Conservation (phyloP, 1,139 yeast genomes). For the Taphrina deformans region DNA sequence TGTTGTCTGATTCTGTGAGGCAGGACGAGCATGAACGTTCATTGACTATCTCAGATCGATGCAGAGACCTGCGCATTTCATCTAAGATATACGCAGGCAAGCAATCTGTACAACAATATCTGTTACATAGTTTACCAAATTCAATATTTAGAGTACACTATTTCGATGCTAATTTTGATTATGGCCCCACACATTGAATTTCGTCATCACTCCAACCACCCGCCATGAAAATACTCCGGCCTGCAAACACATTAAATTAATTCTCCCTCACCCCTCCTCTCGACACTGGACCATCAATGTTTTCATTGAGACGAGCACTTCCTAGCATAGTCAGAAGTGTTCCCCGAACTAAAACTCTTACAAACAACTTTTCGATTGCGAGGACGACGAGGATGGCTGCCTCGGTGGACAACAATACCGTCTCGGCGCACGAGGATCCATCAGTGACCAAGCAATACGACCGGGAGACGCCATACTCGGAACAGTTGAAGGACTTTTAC, state of each 20-base stretch:
- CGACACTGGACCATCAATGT: too few species aligned
- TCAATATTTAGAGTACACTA: too few species aligned
- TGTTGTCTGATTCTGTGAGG: background rate
- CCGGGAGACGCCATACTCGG: conserved; percentile 19
- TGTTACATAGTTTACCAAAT: too few species aligned
- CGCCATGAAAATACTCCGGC: background rate
- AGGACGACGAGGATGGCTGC: background rate
- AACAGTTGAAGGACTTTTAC: conserved; percentile 26
- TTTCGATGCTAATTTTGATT: background rate
- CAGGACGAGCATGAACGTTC: too few species aligned
- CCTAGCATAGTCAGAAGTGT: background rate
- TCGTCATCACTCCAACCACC: background rate
- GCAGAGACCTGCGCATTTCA: too few species aligned
- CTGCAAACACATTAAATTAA: background rate
- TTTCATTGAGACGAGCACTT: background rate
- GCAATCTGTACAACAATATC: background rate
- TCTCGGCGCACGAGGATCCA: conserved; percentile 20
- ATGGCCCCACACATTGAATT: background rate
- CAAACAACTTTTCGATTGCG: background rate
- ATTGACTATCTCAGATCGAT: too few species aligned
- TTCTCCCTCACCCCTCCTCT: too few species aligned
- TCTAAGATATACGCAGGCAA: too few species aligned
- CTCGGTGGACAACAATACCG: background rate
- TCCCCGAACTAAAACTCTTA: background rate
- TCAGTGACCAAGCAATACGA: conserved; percentile 31